These are phyloP conservation scores for Microthlaspi erraticum DNA, from an alignment of 345 rosid genomes.

Conservation along the genomic window DNA sequence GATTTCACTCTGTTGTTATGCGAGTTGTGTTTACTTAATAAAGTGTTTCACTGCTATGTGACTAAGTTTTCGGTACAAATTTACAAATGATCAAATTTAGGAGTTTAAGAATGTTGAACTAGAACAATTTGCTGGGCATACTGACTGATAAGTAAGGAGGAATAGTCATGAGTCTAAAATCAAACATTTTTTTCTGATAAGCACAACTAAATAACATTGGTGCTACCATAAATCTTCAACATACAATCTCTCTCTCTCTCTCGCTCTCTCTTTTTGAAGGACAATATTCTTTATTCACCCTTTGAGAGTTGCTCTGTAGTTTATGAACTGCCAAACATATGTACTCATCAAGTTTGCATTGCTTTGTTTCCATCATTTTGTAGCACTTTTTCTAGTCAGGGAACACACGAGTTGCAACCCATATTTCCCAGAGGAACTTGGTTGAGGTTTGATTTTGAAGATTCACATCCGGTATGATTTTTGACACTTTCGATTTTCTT, in stretches of 20 bases:
- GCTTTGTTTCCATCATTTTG: constrained; percentile 31
- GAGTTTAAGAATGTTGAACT: constrained; percentile 23
- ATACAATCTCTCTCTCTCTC: background rate
- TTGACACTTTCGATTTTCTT: background rate
- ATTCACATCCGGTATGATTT: constrained; percentile 76
- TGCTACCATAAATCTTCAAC: background rate
- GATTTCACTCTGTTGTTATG: constrained; percentile 15
- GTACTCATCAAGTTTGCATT: constrained; percentile 22
- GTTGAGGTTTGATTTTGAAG: constrained; percentile 80
- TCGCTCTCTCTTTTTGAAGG: constrained; percentile 2
- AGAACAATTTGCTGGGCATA: background rate
- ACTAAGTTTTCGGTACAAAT: background rate
- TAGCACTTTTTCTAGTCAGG: constrained; percentile 61
- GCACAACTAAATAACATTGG: background rate
- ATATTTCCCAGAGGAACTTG: constrained; percentile 76
- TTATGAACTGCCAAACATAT: background rate
- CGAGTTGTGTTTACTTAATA: constrained; percentile 16
- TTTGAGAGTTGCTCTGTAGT: constrained; percentile 15
- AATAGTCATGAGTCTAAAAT: background rate
- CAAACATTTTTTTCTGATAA: background rate
- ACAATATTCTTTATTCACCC: constrained; percentile 14
- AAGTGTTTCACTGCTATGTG: background rate
- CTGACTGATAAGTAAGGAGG: constrained; percentile 2
- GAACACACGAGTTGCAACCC: constrained; percentile 53
- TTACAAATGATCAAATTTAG: constrained; percentile 13